These are phyloP conservation scores for Penicillium daleae DNA, from an alignment of 495 filamentous ascomycete species.

Conservation along the genomic window DNA sequence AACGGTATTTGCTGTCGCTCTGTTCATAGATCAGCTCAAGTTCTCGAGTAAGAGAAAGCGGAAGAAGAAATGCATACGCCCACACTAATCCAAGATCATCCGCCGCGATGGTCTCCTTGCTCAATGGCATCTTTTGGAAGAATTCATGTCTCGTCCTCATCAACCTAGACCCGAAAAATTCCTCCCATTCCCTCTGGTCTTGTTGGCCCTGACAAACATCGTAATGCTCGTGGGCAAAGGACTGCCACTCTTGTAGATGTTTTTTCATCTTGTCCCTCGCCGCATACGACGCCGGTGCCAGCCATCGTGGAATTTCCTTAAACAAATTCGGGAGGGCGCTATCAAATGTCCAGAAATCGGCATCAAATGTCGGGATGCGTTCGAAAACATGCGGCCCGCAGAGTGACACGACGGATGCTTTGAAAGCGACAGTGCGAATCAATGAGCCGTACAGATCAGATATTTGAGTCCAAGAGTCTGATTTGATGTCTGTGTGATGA, in stretches of 20 bases:
- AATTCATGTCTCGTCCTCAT: background rate
- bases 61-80: background rate
- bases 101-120: background rate
- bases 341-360: background rate
- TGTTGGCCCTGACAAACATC: background rate
- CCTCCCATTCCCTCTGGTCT: background rate
- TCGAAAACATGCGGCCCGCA: background rate
- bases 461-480: background rate
- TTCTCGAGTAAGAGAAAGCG: background rate
- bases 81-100: slow-evolving; percentile 1
- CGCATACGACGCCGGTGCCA: background rate
- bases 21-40: background rate
- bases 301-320: background rate
- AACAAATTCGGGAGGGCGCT: background rate
- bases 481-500: background rate
- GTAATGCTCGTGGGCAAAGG: background rate
- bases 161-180: background rate
- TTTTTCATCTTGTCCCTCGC: background rate
- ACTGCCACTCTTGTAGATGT: background rate
- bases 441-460: background rate
- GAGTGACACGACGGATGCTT: background rate
- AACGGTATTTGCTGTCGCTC: slow-evolving; percentile 6
- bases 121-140: background rate
- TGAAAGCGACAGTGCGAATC: background rate
- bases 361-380: background rate